Evolutionary conservation across 225 moss, liverwort and hornwort species (phyloP).

Genomic region (Physcomitrium patens): DNA sequence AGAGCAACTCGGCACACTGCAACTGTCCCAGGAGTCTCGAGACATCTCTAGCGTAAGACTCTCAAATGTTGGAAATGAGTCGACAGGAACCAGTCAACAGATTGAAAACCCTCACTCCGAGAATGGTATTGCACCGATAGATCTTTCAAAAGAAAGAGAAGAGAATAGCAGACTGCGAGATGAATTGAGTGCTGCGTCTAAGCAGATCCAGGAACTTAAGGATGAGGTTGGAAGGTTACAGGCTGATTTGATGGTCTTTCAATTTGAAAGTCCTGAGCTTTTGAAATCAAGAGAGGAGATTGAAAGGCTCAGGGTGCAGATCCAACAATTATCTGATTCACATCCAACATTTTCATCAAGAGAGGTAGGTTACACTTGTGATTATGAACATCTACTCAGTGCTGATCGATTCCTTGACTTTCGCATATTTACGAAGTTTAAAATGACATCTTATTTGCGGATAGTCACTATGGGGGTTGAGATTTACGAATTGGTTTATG

Average conservation of each 20-base stretch:
- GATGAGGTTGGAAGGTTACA: constrained; percentile 65
- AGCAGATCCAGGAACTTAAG: constrained; percentile 45
- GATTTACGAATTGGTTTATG: not conserved
- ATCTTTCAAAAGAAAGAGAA: constrained; percentile 44
- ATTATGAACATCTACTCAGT: not conserved
- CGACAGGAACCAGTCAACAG: constrained; percentile 38
- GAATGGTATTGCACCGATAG: constrained; percentile 29
- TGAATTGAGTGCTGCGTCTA: constrained; percentile 32
- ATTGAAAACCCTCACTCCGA: constrained; percentile 41
- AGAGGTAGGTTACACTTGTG: constrained; percentile 16
- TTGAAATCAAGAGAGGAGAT: constrained; percentile 44
- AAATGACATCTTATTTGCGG: not conserved
- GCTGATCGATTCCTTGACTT: not conserved
- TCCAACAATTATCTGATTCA: constrained; percentile 32
- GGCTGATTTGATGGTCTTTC: constrained; percentile 50
- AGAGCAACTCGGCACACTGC: constrained; percentile 32
- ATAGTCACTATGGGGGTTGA: constrained; percentile 15
- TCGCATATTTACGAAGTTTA: not conserved
- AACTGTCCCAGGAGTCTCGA: constrained; percentile 37
- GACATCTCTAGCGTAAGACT: constrained; percentile 28
- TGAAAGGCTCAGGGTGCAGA: constrained; percentile 33
- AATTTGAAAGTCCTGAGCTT: constrained; percentile 41
- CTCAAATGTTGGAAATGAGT: constrained; percentile 29
- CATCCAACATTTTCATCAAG: constrained; percentile 22
- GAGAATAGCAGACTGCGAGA: constrained; percentile 40